Percentiles rank a stretch among this genome's conserved stretches.
Conservation (phyloP, 2,329 filamentous ascomycete genomes). For the Calonectria ilicicola region DNA sequence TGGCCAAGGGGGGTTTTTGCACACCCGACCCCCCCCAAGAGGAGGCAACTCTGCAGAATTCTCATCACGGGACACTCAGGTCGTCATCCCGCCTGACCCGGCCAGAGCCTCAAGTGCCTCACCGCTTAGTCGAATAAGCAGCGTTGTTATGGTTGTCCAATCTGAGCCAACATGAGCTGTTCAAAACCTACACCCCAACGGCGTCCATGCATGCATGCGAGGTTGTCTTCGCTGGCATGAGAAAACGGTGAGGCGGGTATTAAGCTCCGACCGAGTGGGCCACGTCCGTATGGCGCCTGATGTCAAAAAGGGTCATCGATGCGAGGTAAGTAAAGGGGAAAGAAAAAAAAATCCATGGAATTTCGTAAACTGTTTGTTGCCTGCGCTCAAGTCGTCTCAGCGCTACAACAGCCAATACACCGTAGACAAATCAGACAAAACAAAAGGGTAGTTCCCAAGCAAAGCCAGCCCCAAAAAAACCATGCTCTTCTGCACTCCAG, state of each 20-base stretch:
- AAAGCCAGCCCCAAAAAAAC: neutral
- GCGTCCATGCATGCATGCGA: neutral
- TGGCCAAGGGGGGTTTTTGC: neutral
- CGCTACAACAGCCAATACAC: constrained; percentile 16
- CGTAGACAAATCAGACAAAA: constrained; percentile 6
- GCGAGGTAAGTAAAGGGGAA: neutral
- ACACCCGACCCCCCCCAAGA: neutral
- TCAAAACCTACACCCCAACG: neutral
- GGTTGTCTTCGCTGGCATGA: neutral
- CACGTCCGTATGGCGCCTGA: neutral
- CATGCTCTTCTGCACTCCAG: constrained; percentile 21
- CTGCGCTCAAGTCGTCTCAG: constrained; percentile 21
- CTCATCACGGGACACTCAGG: constrained; percentile 16
- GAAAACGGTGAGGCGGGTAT: neutral
- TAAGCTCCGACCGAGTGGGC: neutral
- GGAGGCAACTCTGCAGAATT: neutral
- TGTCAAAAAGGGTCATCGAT: neutral
- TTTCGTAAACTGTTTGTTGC: constrained; percentile 24
- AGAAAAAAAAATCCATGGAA: neutral
- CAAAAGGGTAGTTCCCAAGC: constrained; percentile 11
- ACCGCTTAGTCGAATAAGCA: constrained; percentile 28
- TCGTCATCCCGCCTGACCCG: constrained; percentile 24
- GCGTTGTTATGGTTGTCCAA: constrained; percentile 9
- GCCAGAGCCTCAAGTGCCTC: constrained; percentile 23
- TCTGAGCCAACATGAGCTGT: constrained; percentile 1